Conservation (phyloP, 148 eudicot genomes). For the Rhododendron griersonianum region DNA sequence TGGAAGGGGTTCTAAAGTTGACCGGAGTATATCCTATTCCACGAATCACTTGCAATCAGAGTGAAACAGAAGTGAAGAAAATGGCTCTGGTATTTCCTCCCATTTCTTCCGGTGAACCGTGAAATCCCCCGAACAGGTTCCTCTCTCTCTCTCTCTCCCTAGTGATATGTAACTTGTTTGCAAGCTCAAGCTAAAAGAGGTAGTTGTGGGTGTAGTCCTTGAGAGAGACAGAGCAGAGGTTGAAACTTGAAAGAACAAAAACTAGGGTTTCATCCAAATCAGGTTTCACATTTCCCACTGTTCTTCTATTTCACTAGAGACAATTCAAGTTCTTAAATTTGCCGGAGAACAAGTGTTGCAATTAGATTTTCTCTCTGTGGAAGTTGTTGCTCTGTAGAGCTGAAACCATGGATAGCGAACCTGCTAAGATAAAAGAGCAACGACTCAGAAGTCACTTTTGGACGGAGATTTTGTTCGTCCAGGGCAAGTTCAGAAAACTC, state of each 20-base stretch:
- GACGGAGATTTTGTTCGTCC: not conserved
- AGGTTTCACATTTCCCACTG: not conserved
- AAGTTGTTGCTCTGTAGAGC: not conserved
- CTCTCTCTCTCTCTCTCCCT: not conserved
- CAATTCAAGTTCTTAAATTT: not conserved
- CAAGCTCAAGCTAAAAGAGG: not conserved
- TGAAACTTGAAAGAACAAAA: not conserved
- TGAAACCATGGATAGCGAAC: not conserved
- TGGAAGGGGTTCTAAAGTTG: not conserved
- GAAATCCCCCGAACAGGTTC: constrained; percentile 8
- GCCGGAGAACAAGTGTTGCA: not conserved
- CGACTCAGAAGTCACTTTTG: not conserved
- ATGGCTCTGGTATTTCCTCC: constrained; percentile 7
- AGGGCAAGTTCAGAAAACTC: not conserved
- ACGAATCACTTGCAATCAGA: not conserved
- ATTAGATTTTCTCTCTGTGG: not conserved
- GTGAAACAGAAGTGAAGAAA: not conserved
- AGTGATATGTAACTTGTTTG: not conserved
- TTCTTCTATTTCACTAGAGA: not conserved
- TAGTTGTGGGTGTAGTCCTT: not conserved
- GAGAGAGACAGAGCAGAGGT: no score
- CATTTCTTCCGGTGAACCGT: not conserved
- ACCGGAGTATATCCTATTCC: no score
- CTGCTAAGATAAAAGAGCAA: not conserved
- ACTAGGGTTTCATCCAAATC: not conserved